These are phyloP conservation scores for Syzygium jambos DNA, from an alignment of 345 rosid genomes.

Conservation along the genomic window DNA sequence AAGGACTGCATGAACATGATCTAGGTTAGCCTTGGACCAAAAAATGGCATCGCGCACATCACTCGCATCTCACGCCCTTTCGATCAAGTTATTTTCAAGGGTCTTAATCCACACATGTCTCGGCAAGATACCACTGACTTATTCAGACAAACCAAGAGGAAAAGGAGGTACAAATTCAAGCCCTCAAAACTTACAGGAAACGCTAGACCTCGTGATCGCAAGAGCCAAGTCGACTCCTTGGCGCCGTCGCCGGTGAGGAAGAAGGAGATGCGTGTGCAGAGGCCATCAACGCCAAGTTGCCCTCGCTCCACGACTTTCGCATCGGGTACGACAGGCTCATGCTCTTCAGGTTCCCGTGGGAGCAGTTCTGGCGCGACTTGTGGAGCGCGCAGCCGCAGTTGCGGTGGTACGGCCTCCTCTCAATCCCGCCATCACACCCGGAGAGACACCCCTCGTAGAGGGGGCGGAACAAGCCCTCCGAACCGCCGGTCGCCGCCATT, in stretches of 20 bases:
- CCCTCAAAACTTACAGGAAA: neutral
- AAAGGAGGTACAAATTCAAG: neutral
- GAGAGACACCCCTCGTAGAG: slow-evolving; percentile 53
- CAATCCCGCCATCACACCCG: slow-evolving; percentile 27
- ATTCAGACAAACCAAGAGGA: neutral
- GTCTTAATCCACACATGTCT: neutral
- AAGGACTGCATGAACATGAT: neutral
- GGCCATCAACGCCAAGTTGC: slow-evolving; percentile 28
- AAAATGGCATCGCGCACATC: neutral
- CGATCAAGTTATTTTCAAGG: neutral
- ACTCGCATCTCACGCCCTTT: neutral
- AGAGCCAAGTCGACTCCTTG: neutral
- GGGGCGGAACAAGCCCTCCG: slow-evolving; percentile 47
- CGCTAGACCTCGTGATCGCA: neutral
- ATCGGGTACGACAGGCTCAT: slow-evolving; percentile 42
- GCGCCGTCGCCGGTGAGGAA: slow-evolving; percentile 11
- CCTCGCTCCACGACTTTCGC: slow-evolving; percentile 61
- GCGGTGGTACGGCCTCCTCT: slow-evolving; percentile 46
- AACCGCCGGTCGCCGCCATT: slow-evolving; percentile 36
- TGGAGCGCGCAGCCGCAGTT: slow-evolving; percentile 35
- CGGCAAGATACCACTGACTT: neutral
- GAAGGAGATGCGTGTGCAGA: slow-evolving; percentile 22
- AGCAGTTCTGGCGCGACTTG: slow-evolving; percentile 2
- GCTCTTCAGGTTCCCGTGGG: slow-evolving; percentile 1
- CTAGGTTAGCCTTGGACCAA: neutral